Evolutionary conservation across 2,329 filamentous ascomycete genomes (phyloP).

Genomic region (Alternaria novae-zelandiae): DNA sequence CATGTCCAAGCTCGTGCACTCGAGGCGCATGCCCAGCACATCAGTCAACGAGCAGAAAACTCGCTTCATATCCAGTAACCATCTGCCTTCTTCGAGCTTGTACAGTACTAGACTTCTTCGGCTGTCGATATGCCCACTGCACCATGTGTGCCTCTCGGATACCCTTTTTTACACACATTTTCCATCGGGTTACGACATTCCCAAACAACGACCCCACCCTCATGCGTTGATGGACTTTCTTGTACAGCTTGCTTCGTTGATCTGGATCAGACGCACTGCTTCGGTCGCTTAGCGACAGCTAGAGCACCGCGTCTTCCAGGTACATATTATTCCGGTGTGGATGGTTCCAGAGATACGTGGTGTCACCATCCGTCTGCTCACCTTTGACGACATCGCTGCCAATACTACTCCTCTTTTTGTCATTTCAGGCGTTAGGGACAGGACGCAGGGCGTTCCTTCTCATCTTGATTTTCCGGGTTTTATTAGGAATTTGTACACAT

Average conservation of each 20-base stretch:
- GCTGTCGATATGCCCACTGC: neutral
- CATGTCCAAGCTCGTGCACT: conserved; percentile 71
- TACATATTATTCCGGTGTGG: neutral
- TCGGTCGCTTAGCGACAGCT: neutral
- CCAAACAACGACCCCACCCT: neutral
- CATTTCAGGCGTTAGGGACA: neutral
- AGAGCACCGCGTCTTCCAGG: neutral
- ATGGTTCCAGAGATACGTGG: neutral
- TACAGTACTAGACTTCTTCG: conserved; percentile 24
- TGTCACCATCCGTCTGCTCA: neutral
- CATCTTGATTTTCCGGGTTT: neutral
- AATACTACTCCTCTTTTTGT: neutral
- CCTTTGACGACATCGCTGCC: neutral
- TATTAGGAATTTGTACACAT: neutral
- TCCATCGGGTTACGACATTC: neutral
- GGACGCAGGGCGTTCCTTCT: neutral
- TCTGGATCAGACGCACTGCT: neutral
- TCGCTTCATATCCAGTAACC: conserved; percentile 47
- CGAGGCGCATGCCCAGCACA: conserved; percentile 67
- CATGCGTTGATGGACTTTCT: neutral
- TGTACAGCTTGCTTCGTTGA: conserved; percentile 7
- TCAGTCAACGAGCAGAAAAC: conserved; percentile 65
- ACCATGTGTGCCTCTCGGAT: neutral
- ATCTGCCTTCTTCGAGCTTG: conserved; percentile 14
- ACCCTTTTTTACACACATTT: neutral